phyloP scores from a whole-genome alignment of 768 basidiomycete genomes.

The Boletus rubroflammeus region DNA sequence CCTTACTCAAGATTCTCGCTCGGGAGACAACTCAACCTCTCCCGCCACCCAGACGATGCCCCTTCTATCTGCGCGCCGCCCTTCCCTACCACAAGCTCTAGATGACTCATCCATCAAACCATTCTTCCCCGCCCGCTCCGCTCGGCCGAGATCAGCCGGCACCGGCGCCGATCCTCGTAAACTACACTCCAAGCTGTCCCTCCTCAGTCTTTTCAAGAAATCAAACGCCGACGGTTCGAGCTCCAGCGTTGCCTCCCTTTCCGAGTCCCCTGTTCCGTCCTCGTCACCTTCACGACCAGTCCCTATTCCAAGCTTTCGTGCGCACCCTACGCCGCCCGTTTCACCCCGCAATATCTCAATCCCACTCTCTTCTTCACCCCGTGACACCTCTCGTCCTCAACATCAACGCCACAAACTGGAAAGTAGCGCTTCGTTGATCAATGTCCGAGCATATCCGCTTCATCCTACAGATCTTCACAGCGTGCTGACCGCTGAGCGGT shows the following conservation, averaged over 20 bases:
- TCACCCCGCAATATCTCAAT: slow-evolving; percentile 26
- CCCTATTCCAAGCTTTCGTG: slow-evolving; percentile 20
- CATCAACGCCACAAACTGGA: slow-evolving; percentile 22
- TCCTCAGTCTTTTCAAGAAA: slow-evolving; percentile 74
- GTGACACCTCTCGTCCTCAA: slow-evolving; percentile 20
- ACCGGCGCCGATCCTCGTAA: slow-evolving; percentile 57
- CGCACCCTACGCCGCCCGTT: slow-evolving; percentile 21
- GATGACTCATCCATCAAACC: slow-evolving; percentile 34
- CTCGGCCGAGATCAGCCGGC: slow-evolving; percentile 71
- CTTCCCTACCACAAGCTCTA: slow-evolving; percentile 63
- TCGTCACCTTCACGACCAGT: slow-evolving; percentile 29
- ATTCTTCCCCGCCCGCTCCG: slow-evolving; percentile 32
- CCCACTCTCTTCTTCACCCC: slow-evolving; percentile 30
- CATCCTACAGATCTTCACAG: slow-evolving; percentile 49
- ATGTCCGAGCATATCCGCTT: slow-evolving; percentile 31
- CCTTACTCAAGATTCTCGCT: slow-evolving; percentile 2
- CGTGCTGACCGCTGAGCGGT: slow-evolving; percentile 34
- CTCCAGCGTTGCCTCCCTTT: slow-evolving; percentile 33
- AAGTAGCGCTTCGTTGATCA: slow-evolving; percentile 21
- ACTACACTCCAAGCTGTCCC: slow-evolving; percentile 67
- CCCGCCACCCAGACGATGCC: slow-evolving; percentile 14
- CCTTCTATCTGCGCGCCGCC: slow-evolving; percentile 45
- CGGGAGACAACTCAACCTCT: neutral
- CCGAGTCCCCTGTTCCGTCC: slow-evolving; percentile 28
- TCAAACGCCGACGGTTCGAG: slow-evolving; percentile 36